Percentiles rank a stretch among this genome's conserved stretches.
Evolutionary conservation across 108 stramenopile species (phyloP).

Genomic region (Pseudonitzschia multiseries): DNA sequence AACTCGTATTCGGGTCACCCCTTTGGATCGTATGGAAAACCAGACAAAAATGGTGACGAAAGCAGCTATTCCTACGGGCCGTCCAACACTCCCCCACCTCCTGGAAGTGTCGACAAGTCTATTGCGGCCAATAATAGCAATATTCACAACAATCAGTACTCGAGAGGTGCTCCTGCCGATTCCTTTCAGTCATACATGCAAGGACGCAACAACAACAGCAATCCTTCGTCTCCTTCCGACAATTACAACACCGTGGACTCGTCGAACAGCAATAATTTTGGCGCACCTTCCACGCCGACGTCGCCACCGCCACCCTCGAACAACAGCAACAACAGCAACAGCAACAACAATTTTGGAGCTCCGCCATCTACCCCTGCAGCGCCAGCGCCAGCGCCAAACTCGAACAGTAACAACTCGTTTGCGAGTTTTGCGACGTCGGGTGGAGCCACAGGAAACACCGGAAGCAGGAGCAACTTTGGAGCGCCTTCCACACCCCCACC

Average conservation of each 20-base stretch:
- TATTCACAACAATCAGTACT: not conserved
- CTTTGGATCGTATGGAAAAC: constrained; percentile 1
- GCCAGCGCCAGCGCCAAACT: too few relatives aligned
- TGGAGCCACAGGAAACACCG: not conserved
- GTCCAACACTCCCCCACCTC: not conserved
- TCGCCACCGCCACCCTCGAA: not conserved
- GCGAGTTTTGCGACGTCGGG: not conserved
- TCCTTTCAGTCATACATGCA: constrained; percentile 17
- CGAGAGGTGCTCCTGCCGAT: not conserved
- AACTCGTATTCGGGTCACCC: constrained; percentile 12
- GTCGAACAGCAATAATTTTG: constrained; percentile 1
- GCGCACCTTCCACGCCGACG: constrained; percentile 8
- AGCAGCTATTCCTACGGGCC: not conserved
- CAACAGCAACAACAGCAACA: not conserved
- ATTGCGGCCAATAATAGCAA: not conserved
- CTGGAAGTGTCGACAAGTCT: constrained; percentile 6
- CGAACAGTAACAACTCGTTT: not conserved
- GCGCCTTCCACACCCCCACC: constrained; percentile 6
- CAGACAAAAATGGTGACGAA: not conserved
- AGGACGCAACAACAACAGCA: constrained; percentile 9
- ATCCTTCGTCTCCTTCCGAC: constrained; percentile 2
- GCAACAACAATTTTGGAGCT: not conserved
- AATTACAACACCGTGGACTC: not conserved
- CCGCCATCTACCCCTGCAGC: not conserved
- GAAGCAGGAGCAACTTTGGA: not conserved